Evolutionary conservation across 2,329 filamentous ascomycete genomes (phyloP).

Genomic region (Diaporthe sp.): DNA sequence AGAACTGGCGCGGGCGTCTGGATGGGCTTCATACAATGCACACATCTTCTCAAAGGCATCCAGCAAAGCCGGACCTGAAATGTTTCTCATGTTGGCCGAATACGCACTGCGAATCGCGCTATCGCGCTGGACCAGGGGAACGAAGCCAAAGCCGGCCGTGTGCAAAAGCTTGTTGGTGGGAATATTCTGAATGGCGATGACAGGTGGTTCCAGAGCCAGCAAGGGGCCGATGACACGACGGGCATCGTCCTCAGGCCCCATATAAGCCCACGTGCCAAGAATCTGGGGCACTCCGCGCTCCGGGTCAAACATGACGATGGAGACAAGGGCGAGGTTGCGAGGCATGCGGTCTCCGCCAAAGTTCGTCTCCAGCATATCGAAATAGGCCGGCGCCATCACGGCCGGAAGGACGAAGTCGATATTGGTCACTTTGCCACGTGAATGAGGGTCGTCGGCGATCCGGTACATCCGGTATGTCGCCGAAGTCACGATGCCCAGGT

Average conservation of each 20-base stretch:
- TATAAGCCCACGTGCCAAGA: not conserved
- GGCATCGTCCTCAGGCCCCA: conserved; percentile 18
- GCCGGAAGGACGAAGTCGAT: conserved; percentile 16
- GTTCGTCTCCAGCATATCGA: conserved; percentile 9
- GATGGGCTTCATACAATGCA: not conserved
- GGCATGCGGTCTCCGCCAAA: not conserved
- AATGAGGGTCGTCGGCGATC: not conserved
- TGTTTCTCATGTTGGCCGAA: not conserved
- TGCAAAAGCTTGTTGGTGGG: not conserved
- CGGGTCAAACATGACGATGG: conserved; percentile 4
- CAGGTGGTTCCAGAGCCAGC: not conserved
- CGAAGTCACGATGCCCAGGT: conserved; percentile 24
- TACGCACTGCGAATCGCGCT: not conserved
- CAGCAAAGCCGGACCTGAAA: not conserved
- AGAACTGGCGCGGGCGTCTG: not conserved
- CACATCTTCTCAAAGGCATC: not conserved
- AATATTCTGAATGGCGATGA: not conserved
- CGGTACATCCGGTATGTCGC: conserved; percentile 18
- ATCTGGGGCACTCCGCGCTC: not conserved
- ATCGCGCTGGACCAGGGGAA: not conserved
- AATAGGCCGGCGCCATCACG: not conserved
- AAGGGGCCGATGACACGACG: not conserved
- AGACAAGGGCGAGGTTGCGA: not conserved
- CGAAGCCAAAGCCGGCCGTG: not conserved
- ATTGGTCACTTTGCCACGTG: not conserved